Percentiles rank a stretch among this genome's conserved stretches.
These are phyloP conservation scores for Trametes sanguinea DNA, from an alignment of 768 basidiomycete species.

Conservation along the genomic window DNA sequence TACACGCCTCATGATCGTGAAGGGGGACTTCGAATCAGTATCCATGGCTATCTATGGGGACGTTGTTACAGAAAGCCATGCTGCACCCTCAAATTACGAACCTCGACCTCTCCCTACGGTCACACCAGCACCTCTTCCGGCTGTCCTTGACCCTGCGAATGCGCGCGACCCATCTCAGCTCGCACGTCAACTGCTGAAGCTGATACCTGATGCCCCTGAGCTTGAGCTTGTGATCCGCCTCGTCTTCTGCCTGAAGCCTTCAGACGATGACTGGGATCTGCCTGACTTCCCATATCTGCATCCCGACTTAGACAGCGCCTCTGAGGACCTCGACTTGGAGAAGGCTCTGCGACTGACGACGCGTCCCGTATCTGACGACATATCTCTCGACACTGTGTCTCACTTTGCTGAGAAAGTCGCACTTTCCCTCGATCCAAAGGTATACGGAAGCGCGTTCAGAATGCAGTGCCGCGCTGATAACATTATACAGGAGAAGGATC, in stretches of 20 bases:
- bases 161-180: slow-evolving; percentile 59
- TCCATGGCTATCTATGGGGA: slow-evolving; percentile 67
- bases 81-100: slow-evolving; percentile 42
- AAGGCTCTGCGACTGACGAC: slow-evolving; percentile 53
- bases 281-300: slow-evolving; percentile 73
- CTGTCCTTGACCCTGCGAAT: slow-evolving; percentile 61
- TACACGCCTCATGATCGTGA: slow-evolving; percentile 79
- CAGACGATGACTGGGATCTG: slow-evolving; percentile 78
- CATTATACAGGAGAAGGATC: slow-evolving; percentile 39
- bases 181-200: slow-evolving; percentile 59
- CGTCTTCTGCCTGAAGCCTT: slow-evolving; percentile 79
- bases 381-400: slow-evolving; percentile 49
- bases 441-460: slow-evolving; percentile 31
- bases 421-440: slow-evolving; percentile 59
- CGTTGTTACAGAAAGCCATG: slow-evolving; percentile 47
- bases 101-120: slow-evolving; percentile 41
- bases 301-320: slow-evolving; percentile 55
- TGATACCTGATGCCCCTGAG: slow-evolving; percentile 64
- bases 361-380: slow-evolving; percentile 61
- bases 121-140: slow-evolving; percentile 44
- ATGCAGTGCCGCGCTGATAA: neutral
- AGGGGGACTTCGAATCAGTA: slow-evolving; percentile 67
- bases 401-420: slow-evolving; percentile 59
- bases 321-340: slow-evolving; percentile 59
- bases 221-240: slow-evolving; percentile 66